Conservation (phyloP, 495 filamentous ascomycete genomes). For the Trichoderma reesei region DNA sequence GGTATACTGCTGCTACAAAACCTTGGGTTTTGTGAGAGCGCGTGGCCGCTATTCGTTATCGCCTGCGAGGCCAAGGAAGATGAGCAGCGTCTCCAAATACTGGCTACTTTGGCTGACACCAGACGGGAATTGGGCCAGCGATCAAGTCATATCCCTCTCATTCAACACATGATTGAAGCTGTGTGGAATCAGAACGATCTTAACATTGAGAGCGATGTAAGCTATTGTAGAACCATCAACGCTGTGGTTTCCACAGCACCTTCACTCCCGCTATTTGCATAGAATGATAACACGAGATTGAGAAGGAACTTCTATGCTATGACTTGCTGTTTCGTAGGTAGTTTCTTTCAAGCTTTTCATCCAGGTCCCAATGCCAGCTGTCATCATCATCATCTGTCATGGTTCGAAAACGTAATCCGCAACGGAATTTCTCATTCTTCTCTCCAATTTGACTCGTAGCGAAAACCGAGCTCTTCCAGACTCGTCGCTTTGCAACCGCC, state of each 20-base stretch:
- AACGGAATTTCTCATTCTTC: too few relatives aligned
- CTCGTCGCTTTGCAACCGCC: slow-evolving; percentile 29
- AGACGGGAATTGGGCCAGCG: neutral
- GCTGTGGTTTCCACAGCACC: neutral
- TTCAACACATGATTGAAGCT: neutral
- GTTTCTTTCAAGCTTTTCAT: too few relatives aligned
- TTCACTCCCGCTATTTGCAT: neutral
- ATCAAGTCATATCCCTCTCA: neutral
- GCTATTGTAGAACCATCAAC: neutral
- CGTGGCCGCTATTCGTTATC: neutral
- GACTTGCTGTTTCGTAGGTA: too few relatives aligned
- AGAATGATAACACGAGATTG: neutral
- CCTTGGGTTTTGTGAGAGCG: neutral
- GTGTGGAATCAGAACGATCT: slow-evolving; percentile 4
- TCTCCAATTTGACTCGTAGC: slow-evolving; percentile 12
- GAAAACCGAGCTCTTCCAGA: slow-evolving; percentile 33
- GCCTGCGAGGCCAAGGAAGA: slow-evolving; percentile 2
- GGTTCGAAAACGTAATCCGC: too few relatives aligned
- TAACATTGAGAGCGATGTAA: neutral
- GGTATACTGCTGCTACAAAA: neutral
- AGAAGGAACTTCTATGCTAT: too few relatives aligned
- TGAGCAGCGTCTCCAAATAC: slow-evolving; percentile 1
- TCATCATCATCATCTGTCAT: too few relatives aligned
- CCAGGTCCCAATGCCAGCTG: too few relatives aligned
- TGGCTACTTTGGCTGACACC: neutral